phyloP scores from a whole-genome alignment of 805 yeast genomes.

The Yamadazyma phyllophila region DNA sequence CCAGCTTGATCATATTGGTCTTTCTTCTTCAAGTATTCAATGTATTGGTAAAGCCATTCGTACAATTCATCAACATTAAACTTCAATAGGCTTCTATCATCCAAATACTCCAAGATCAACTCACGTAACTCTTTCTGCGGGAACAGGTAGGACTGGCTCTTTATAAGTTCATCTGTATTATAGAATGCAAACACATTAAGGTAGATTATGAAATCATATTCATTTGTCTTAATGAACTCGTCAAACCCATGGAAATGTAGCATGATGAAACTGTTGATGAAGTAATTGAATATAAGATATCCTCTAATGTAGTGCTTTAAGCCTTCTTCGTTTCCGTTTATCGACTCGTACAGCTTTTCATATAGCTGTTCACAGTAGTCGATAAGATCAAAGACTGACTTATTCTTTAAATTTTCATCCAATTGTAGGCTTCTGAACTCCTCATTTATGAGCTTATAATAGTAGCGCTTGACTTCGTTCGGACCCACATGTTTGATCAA shows the following conservation, averaged over 20 bases:
- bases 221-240: constrained; percentile 33
- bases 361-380: constrained; percentile 39
- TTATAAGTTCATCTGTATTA: constrained; percentile 26
- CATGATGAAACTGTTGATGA: constrained; percentile 42
- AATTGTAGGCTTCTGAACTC: constrained; percentile 39
- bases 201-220: constrained; percentile 41
- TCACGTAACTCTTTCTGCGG: constrained; percentile 20
- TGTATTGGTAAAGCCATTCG: constrained; percentile 39
- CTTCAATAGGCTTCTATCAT: constrained; percentile 25
- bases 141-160: constrained; percentile 19
- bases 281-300: constrained; percentile 41
- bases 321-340: constrained; percentile 16
- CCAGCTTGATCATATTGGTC: constrained; percentile 15
- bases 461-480: constrained; percentile 19
- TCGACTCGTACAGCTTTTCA: constrained; percentile 25
- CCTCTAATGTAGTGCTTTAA: constrained; percentile 32
- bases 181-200: constrained; percentile 42
- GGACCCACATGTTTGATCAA: constrained; percentile 5
- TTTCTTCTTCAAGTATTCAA: constrained; percentile 32
- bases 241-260: constrained; percentile 43
- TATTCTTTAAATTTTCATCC: constrained; percentile 25
- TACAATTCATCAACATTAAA: constrained; percentile 37
- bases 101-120: constrained; percentile 29
- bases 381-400: constrained; percentile 40
- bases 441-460: constrained; percentile 25